Evolutionary conservation across 305 asterid species (phyloP).

Genomic region (Euphrasia arctica): DNA sequence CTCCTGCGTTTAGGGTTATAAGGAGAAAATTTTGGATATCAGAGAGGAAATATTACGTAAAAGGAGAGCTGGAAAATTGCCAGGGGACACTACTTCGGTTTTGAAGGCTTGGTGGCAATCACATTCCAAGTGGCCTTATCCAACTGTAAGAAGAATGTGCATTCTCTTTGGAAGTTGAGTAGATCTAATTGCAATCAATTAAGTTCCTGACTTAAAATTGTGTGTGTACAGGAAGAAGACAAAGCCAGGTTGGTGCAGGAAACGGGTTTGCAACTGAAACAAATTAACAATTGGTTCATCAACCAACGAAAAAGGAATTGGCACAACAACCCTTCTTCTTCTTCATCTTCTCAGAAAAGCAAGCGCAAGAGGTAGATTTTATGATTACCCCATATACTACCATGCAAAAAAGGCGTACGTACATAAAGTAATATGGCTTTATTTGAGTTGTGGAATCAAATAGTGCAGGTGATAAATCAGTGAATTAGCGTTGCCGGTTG

Average conservation of each 20-base stretch:
- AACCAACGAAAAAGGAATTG: conserved; percentile 52
- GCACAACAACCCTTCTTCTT: conserved; percentile 54
- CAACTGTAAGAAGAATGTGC: conserved; percentile 47
- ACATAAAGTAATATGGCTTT: too few species aligned
- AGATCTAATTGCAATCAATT: background rate
- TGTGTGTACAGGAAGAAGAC: conserved; percentile 46
- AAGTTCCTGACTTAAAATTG: background rate
- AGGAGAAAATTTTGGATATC: conserved; percentile 1
- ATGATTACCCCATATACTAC: too few species aligned
- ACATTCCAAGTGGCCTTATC: conserved; percentile 6
- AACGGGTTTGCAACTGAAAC: conserved; percentile 51
- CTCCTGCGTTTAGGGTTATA: conserved; percentile 36
- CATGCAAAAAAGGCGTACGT: too few species aligned
- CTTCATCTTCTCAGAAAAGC: conserved; percentile 43
- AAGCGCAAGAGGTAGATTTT: conserved; percentile 44
- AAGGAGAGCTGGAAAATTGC: background rate
- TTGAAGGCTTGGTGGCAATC: conserved; percentile 8
- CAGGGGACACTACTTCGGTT: background rate
- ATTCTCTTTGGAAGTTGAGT: background rate
- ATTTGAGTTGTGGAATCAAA: conserved; percentile 29
- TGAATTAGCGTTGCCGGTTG: conserved; percentile 27
- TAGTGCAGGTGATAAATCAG: conserved; percentile 62
- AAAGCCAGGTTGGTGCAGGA: conserved; percentile 49
- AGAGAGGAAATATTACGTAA: background rate
- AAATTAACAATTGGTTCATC: conserved; percentile 51